Conservation (phyloP, 306 rosid genomes). For the Arachis hypogaea region DNA sequence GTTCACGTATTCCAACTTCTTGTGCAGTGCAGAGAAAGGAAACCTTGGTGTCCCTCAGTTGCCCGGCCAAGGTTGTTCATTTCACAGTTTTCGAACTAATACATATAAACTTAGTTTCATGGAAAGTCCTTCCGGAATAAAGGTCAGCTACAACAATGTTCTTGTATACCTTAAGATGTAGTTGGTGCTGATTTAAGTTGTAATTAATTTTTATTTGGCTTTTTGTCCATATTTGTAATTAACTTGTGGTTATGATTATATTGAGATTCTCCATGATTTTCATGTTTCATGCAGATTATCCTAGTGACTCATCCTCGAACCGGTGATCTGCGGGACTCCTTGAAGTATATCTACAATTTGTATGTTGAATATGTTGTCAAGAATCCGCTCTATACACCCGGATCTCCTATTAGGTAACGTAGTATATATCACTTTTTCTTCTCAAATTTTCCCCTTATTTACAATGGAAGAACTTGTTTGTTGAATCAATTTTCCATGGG, state of each 20-base stretch:
- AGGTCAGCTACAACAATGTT: slow-evolving; percentile 51
- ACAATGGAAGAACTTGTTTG: not conserved
- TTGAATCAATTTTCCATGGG: slow-evolving; percentile 23
- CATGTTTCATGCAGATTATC: slow-evolving; percentile 63
- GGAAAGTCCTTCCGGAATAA: slow-evolving; percentile 93
- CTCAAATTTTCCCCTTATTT: slow-evolving; percentile 21
- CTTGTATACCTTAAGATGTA: slow-evolving; percentile 21
- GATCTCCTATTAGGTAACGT: slow-evolving; percentile 75
- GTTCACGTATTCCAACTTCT: slow-evolving; percentile 3
- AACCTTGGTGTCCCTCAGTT: slow-evolving; percentile 96
- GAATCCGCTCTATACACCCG: slow-evolving; percentile 86
- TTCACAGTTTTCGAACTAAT: slow-evolving; percentile 91
- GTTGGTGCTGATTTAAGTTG: slow-evolving; percentile 3
- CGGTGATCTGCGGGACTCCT: slow-evolving; percentile 81
- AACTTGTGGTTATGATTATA: not conserved
- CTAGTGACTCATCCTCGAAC: slow-evolving; percentile 94
- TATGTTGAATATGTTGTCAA: slow-evolving; percentile 94
- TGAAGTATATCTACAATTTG: slow-evolving; percentile 89
- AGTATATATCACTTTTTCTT: slow-evolving; percentile 7
- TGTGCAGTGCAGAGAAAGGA: slow-evolving; percentile 78
- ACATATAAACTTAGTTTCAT: slow-evolving; percentile 93
- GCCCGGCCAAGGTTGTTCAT: slow-evolving; percentile 99
- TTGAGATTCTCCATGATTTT: slow-evolving; percentile 24
- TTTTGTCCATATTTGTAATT: not conserved
- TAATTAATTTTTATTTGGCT: not conserved